Evolutionary conservation across 345 rosid species (phyloP), one percentile per base, ranked within the genome.

Genomic region (Hibiscus tridactylites): DNA sequence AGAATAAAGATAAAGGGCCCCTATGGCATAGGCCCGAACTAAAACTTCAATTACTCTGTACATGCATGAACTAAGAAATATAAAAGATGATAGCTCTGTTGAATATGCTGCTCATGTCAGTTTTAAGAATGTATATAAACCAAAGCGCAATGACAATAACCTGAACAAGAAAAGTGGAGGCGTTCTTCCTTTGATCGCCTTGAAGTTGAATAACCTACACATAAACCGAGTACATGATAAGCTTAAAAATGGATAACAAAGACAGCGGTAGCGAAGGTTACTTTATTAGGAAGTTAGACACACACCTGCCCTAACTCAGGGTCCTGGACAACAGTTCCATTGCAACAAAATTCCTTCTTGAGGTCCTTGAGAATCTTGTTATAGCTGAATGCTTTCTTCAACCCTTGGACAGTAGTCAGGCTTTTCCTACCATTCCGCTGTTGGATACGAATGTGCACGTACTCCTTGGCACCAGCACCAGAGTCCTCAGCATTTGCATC

Each of bases 161-260:
- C 91, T 90, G 93, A 73, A 87, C 76, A 71, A 91, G 97, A 84
- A 91, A 91, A 9, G 91, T 79, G 13, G 92, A 91, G 66, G 87
- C 97, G 68, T 91, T 91, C 88, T 91, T 90, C 59, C 97, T 80
- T 79, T 91, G 97, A 75, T 91, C 93, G 67, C 97, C 93, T 85
- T 90, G 97, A 81, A 91, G 97, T 77, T 91, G 97, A 76, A 90
- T 91, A 52, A 91, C 97, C 96, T 91, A 70, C 19, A 63, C 3
- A 35, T 39, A 81, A 42, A 72, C 11, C 42, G 10, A 9, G 1
- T 42, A 31, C 6, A 66, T 31, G 29, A 72, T 17, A 37, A 71
- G 37, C 64, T 10, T 29, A 16, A 2, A 4, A 39, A 15, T 24
- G 50, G 0, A 68, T n/a, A 21, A 75, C 65, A 67, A 54, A 62